phyloP scores from a whole-genome alignment of 2,329 filamentous ascomycete species.

The Elsinoe australis region DNA sequence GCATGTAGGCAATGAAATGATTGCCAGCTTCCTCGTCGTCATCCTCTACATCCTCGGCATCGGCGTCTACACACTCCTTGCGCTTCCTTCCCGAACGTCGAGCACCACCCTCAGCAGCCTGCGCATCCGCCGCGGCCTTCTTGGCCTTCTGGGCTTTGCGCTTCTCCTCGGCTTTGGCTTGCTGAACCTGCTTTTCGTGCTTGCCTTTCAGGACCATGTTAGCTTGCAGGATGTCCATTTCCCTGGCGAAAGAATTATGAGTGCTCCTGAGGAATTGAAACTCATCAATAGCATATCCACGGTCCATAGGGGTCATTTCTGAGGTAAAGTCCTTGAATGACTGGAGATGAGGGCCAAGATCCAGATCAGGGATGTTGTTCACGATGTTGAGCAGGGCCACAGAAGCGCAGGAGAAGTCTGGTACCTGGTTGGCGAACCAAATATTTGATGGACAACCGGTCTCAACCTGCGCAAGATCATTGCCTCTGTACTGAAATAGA shows the following conservation, averaged over 20 bases:
- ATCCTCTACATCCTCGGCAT: conserved; percentile 30
- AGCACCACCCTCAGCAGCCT: conserved; percentile 17
- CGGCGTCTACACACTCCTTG: conserved; percentile 19
- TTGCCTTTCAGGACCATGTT: conserved; percentile 58
- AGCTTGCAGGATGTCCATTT: conserved; percentile 66
- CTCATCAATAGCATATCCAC: conserved; percentile 66
- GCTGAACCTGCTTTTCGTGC: conserved; percentile 31
- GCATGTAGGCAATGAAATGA: conserved; percentile 87
- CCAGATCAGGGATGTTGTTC: conserved; percentile 65
- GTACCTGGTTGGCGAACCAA: conserved; percentile 93
- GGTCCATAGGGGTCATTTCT: conserved; percentile 59
- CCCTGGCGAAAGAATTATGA: conserved; percentile 83
- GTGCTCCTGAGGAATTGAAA: conserved; percentile 70
- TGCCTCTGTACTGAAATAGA: conserved; percentile 62
- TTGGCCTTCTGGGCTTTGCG: conserved; percentile 27
- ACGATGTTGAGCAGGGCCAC: conserved; percentile 87
- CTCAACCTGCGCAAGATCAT: conserved; percentile 46
- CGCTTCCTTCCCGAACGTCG: conserved; percentile 4
- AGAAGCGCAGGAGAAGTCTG: conserved; percentile 81
- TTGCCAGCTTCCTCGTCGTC: conserved; percentile 56
- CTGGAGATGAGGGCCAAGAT: conserved; percentile 62
- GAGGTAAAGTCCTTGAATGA: conserved; percentile 67
- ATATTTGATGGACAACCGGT: conserved; percentile 54
- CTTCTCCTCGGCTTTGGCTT: conserved; percentile 28
- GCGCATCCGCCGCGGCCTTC: conserved; percentile 25